Conservation (phyloP, 2,329 filamentous ascomycete species). For the Fusarium annulatum region DNA sequence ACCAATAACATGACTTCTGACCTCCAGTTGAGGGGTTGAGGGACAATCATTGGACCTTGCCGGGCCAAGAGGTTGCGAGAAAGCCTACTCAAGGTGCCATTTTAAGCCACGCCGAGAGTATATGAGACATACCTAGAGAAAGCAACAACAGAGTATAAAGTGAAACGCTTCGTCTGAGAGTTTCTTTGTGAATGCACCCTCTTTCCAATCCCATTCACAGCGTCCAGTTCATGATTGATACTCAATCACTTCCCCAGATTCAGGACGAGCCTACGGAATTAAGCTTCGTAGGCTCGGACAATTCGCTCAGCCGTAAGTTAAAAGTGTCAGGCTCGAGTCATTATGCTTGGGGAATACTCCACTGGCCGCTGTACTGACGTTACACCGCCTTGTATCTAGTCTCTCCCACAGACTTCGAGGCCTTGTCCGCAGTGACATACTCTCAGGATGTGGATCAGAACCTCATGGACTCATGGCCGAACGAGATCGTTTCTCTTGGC, state of each 20-base stretch:
- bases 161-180: not conserved
- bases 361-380: constrained; percentile 10
- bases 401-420: constrained; percentile 14
- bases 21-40: constrained; percentile 15
- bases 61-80: constrained; percentile 1
- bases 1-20: constrained; percentile 11
- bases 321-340: constrained; percentile 26
- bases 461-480: not conserved
- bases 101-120: constrained; percentile 3
- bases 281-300: constrained; percentile 29
- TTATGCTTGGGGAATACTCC: constrained; percentile 19
- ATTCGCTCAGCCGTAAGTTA: constrained; percentile 28
- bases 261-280: constrained; percentile 30
- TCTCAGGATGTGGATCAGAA: constrained; percentile 16
- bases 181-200: not conserved
- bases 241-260: not conserved
- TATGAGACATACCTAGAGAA: not conserved
- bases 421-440: not conserved
- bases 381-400: constrained; percentile 9
- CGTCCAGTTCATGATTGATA: constrained; percentile 22
- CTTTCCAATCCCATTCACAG: not conserved
- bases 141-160: constrained; percentile 20
- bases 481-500: constrained; percentile 8
- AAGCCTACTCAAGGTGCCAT: constrained; percentile 4
- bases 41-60: constrained; percentile 20